Base-by-base conservation (phyloP, 2,329 filamentous ascomycete species). In the Alternaria brassicae region DNA sequence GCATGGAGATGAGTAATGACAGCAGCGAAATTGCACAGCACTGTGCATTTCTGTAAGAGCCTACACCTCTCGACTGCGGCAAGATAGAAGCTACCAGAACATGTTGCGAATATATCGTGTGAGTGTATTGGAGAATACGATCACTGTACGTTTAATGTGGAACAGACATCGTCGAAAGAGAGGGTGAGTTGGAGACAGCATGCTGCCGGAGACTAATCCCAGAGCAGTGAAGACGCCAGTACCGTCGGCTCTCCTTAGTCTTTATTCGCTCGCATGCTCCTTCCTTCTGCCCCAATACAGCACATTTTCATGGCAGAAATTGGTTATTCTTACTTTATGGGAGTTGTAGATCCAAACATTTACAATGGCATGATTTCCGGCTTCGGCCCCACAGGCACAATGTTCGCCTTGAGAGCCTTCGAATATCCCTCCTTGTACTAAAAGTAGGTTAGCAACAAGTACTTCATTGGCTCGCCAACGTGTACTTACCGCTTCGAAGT, bases 401-500 rank as follows among this genome's bases (percentile, higher is more conserved):
- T 48, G 21, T 73, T 63, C 51, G 32, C 40, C 39, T 42, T 60
- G 15, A 32, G 32, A 25, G 32, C 62, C 21, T 37, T 59, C 25
- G 60, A 27, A 21, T 68, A 67, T 3, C 61, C 65, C 6, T 27
- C 34, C 27, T 61, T 68, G 34, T 59, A 67, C 65, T 66, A 28
- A 9, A 4, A 41, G 12, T 6, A 8, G 6, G 21, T 56, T 27
- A 57, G 48, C 42, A 6, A 34, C 32, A 34, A 13, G 10, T 17
- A 30, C 25, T 9, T 39, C 9, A 19, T 10, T 10, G 7, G 15
- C 3, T 17, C 3, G 1, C 9, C 15, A 6, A 2, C 23, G 12
- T 21, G 6, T 36, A 36, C 59, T 13, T 39, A 67, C 62, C 28
- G 32, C 21, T 19, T 58, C 52, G 10, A 74, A 68, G 37, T 66